Evolutionary conservation across 257 asterid species (phyloP), one percentile per base, ranked within the genome.

Genomic region (Solanum pinnatisectum): DNA sequence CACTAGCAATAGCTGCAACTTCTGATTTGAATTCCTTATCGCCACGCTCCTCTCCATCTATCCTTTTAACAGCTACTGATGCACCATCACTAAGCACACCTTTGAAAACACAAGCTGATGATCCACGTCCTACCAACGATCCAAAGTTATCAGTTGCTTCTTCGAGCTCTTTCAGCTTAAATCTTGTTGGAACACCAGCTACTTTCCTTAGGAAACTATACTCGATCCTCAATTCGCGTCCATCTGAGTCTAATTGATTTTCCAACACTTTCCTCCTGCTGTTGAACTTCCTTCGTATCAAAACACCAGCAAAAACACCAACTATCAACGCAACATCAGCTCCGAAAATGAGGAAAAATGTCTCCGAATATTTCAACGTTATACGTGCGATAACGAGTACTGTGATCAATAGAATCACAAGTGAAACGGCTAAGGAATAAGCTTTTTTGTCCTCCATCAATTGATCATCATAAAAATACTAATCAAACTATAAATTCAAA

Each of bases 171-270:
- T 93, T 90, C 89, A 79, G 89, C 37, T 95, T 92, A 91, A 93
- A 96, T 90, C 91, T 94, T 1, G 93, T 95, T 8, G 98, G 98
- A 11, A 95, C 94, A 30, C 98, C 96, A 22, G 98, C 96, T 56
- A 96, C 98, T 88, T 95, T 96, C 49, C 98, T 91, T 13, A 96
- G 93, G 60, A 96, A 96, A 79, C 98, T 96, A 90, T 94, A 94
- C 90, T 96, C 98, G 11, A 94, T 90, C 63, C 98, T 91, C 4
- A 95, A 91, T 92, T 95, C 97, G 2, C 96, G 95, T 2, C 98
- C 96, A 40, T 94, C 95, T 11, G 93, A 90, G 36, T 91, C 93
- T 37, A 92, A n/a, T 59, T 89, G 93, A 0, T 20, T 79, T 90
- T 93, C 98, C 8, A 96, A 88, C 65, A 78, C 87, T 56, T 35